Evolutionary conservation across 2,329 filamentous ascomycete species (phyloP), one percentile per base, ranked within the genome.

Genomic region (Colletotrichum phormii): DNA sequence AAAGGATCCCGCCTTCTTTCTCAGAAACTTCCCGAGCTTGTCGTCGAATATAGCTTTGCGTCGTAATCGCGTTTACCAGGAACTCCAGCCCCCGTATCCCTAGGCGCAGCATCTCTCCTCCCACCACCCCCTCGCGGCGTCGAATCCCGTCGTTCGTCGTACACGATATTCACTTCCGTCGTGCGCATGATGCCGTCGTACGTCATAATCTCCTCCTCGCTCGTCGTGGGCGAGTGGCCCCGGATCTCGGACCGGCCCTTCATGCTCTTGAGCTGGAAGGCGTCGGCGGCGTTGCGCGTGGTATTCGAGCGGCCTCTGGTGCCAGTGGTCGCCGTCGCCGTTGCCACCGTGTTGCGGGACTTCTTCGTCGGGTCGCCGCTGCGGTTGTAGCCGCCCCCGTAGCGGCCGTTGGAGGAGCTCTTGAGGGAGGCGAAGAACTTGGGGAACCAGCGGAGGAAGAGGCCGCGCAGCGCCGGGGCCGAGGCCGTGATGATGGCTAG

Each of bases 191-290:
- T 84, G 13, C 83, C 82, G 63, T 84, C 82, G 64, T 82, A 82
- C 5, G 82, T 81, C 80, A 84, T 83, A 13, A 84, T 84, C 72
- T 84, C 82, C 67, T 84, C 82, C 65, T 84, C 81, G 13, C 80
- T 82, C 12, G 78, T 79, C 5, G 74, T 82, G 0, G 81, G 81
- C 18, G 82, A 80, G 12, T 75, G 77, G 35, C 80, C 78, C 54
- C 81, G 77, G 29, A 83, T 80, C 67, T 82, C 82, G n/a, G 82
- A 80, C 61, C 77, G 80, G 31, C 67, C 77, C 42, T 77, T 80
- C 72, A 79, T 75, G 31, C 24, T 71, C 71, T 65, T 65, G 46
- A 73, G 71, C 46, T 61, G 61, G 55, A 73, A 73, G 22, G 66
- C 3, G 12, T 71, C 61, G 53, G 11, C 7, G 33, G 55, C 54